Base-by-base conservation (phyloP, 176 grass and related monocot species). In the Miscanthus lutarioriparius region DNA sequence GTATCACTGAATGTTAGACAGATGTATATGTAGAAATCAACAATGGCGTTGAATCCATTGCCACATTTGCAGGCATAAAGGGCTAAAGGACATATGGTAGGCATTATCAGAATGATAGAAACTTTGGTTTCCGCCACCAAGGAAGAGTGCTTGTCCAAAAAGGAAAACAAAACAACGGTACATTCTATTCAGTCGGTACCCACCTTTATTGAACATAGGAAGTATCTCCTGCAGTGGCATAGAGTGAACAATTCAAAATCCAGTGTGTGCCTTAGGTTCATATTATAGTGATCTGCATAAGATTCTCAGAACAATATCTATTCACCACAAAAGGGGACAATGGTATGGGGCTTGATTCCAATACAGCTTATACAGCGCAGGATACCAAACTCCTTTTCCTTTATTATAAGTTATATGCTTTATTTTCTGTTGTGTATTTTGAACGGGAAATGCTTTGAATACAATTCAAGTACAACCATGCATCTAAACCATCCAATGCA, bases 31-130 rank as follows among this genome's bases (percentile, higher is more conserved):
- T 26, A 67, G 64, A 58, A 77, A 74, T 11, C 80, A 86, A 74
- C 4, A 39, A 15, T 54, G 32, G 53, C 33, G 15, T 74, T 17
- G 38, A 80, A 84, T 68, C 71, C 72, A 77, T 77, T 32, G 73
- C 10, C 20, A 64, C 56, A 47, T 72, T 72, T 14, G 9, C 13
- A 27, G 13, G 15, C 59, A 66, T 33, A 64, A 43, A 33, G 12
- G 26, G 56, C 39, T 38, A 83, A 45, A 83, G 26, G 54, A 25
- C 49, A 37, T 49, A 4, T 71, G 14, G n/a, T 67, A 23, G n/a
- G 38, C n/a, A 54, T 25, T 58, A 59, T 67, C 15, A 75, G 19
- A 83, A 75, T 83, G 40, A 38, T 12, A 48, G 36, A 27, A 74
- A 5, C 41, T 74, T 74, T 20, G 17, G 61, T 67, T 70, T 67